Base-by-base conservation (phyloP, 306 rosid species). In the Rubus parviflorus region DNA sequence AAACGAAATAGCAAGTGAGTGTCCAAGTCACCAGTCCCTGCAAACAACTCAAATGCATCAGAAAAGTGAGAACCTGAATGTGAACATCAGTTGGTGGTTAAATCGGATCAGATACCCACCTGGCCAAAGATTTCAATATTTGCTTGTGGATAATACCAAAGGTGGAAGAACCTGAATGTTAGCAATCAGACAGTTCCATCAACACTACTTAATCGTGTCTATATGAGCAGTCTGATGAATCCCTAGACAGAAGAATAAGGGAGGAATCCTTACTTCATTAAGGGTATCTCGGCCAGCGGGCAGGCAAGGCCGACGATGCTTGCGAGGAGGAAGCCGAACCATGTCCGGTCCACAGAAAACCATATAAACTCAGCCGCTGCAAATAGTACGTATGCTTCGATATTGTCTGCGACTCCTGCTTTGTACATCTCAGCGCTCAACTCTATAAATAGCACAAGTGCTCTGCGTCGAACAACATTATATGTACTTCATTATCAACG, bases 361-460 rank as follows among this genome's bases (percentile, higher is more conserved):
- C 98, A 92, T 51, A 90, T n/a, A 2, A 90, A 81, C 85, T 94
- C 98, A 49, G 97, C 97, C 13, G 77, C 90, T 3, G 84, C 96
- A 75, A 92, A 94, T 22, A 94, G 74, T 51, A 88, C n/a, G 80
- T 92, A 90, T 35, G 94, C 93, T 74, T 90, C 96, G 11, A 70
- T 57, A 65, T 92, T 92, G 78, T 82, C 90, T 45, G 92, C 88
- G 13, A 89, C 78, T 73, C 97, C 96, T 9, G 88, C 90, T 79
- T 94, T 90, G 87, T 94, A 94, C 77, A 92, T 75, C 85, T 90
- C 96, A 22, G 97, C 94, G 79, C 97, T 94, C 88, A 86, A 35
- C 74, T 89, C 98, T 73, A 89, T 83, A 73, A 94, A 92, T 68
- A 90, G 40, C 65, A 74, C 86, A 81, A 92, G 51, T 71, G 90